Conservation (phyloP, 2,329 filamentous ascomycete species). For the Intubia oerlemansii region DNA sequence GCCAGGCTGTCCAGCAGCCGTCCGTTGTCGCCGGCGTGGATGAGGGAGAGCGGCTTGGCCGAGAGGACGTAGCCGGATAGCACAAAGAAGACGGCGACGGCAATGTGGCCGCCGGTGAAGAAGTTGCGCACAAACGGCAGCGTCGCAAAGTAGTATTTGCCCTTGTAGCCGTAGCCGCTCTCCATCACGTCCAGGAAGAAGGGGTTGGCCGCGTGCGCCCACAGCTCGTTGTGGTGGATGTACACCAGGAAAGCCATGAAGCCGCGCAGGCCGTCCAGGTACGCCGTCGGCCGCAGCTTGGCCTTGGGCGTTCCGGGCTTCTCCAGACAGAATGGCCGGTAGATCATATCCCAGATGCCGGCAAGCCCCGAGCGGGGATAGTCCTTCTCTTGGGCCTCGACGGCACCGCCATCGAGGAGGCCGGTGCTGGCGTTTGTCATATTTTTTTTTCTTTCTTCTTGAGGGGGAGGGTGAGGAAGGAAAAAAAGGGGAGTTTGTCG, state of each 20-base stretch:
- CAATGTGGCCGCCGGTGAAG: slow-evolving; percentile 39
- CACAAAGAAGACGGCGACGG: slow-evolving; percentile 31
- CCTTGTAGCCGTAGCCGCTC: slow-evolving; percentile 27
- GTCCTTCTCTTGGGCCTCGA: neutral
- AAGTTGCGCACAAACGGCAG: slow-evolving; percentile 37
- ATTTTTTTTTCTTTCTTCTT: too few relatives aligned
- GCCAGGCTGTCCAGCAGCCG: slow-evolving; percentile 22
- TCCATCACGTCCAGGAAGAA: too few relatives aligned
- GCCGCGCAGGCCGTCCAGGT: slow-evolving; percentile 42
- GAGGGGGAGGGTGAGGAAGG: too few relatives aligned
- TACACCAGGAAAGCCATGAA: slow-evolving; percentile 48
- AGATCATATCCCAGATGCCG: neutral
- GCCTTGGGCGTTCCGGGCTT: slow-evolving; percentile 11
- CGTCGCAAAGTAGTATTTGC: slow-evolving; percentile 24
- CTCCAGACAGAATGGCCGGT: neutral
- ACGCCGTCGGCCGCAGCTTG: slow-evolving; percentile 30
- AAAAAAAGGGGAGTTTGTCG: too few relatives aligned
- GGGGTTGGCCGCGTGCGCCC: slow-evolving; percentile 23
- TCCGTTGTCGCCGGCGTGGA: slow-evolving; percentile 20
- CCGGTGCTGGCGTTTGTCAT: too few relatives aligned
- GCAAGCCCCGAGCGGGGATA: neutral
- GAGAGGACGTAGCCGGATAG: slow-evolving; percentile 31
- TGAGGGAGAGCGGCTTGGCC: slow-evolving; percentile 23
- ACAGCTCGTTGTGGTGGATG: slow-evolving; percentile 36
- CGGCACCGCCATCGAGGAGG: too few relatives aligned